Evolutionary conservation across 768 basidiomycete species (phyloP).

Genomic region (Tylopilus felleus): DNA sequence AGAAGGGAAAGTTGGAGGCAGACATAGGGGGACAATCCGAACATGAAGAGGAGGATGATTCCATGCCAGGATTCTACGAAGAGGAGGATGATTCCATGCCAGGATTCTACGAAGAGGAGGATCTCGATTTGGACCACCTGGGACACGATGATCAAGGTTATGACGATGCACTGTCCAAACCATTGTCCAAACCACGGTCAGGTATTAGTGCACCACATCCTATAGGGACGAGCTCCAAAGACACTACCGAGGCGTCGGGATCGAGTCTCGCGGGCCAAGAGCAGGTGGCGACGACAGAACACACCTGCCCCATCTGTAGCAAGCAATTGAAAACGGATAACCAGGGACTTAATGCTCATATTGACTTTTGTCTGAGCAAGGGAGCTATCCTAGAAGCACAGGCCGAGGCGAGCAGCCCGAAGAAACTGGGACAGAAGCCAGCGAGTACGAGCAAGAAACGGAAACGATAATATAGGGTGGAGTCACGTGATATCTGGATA

Average conservation of each 20-base stretch:
- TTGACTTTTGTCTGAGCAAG: conserved; percentile 85
- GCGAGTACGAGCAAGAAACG: conserved; percentile 13
- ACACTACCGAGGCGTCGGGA: conserved; percentile 13
- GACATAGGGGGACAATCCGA: conserved; percentile 18
- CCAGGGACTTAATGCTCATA: conserved; percentile 75
- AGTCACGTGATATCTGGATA: conserved; percentile 18
- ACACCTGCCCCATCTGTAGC: conserved; percentile 70
- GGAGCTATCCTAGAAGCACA: conserved; percentile 75
- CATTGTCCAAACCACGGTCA: conserved; percentile 17
- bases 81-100: conserved; percentile 47
- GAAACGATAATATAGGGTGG: conserved; percentile 11
- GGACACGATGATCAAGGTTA: conserved; percentile 9
- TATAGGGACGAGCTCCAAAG: neutral
- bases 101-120: conserved; percentile 50
- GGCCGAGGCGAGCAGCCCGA: conserved; percentile 23
- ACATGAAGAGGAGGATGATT: conserved; percentile 25
- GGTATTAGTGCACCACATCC: neutral
- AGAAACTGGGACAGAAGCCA: conserved; percentile 7
- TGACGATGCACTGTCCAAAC: conserved; percentile 1
- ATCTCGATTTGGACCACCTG: conserved; percentile 22
- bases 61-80: conserved; percentile 55
- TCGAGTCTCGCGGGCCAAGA: conserved; percentile 15
- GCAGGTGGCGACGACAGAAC: neutral
- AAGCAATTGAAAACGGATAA: conserved; percentile 68
- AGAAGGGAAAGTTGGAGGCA: conserved; percentile 37